These are phyloP conservation scores for Penicillium sp. DNA, from an alignment of 2,329 filamentous ascomycete species.

Conservation along the genomic window DNA sequence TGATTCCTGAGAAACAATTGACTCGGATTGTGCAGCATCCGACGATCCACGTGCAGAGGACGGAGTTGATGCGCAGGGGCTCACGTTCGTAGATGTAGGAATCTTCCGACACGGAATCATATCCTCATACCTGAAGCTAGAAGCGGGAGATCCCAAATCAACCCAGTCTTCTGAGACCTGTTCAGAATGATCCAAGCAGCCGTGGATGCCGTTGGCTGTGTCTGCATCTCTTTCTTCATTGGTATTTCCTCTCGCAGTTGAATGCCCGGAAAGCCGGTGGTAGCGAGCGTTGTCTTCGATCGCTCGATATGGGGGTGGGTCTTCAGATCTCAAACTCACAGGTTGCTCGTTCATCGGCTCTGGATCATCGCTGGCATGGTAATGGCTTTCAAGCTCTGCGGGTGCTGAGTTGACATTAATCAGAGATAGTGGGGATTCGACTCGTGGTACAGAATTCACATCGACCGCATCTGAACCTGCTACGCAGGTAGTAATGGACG, in stretches of 20 bases:
- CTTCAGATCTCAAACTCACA: background rate
- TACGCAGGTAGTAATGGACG: background rate
- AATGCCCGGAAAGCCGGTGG: background rate
- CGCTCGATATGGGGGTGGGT: background rate
- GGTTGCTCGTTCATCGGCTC: background rate
- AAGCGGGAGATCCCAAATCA: background rate
- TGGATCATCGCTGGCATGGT: background rate
- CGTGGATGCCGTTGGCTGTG: background rate
- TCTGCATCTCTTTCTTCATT: background rate
- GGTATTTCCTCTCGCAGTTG: background rate
- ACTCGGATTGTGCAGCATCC: conserved; percentile 1
- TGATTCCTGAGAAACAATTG: conserved; percentile 9
- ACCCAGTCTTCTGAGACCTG: background rate
- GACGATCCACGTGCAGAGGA: background rate
- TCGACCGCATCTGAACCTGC: background rate
- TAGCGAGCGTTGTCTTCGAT: background rate
- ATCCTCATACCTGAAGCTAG: conserved; percentile 1
- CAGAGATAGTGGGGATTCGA: conserved; percentile 4
- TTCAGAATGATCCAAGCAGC: background rate
- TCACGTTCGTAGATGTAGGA: conserved; percentile 4
- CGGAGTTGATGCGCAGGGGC: conserved; percentile 4
- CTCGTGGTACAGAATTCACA: conserved; percentile 2
- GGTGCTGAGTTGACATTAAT: conserved; percentile 3
- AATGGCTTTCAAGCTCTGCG: background rate
- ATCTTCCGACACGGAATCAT: background rate